phyloP scores from a whole-genome alignment of 495 filamentous ascomycete species.

The Cercophora sp. region DNA sequence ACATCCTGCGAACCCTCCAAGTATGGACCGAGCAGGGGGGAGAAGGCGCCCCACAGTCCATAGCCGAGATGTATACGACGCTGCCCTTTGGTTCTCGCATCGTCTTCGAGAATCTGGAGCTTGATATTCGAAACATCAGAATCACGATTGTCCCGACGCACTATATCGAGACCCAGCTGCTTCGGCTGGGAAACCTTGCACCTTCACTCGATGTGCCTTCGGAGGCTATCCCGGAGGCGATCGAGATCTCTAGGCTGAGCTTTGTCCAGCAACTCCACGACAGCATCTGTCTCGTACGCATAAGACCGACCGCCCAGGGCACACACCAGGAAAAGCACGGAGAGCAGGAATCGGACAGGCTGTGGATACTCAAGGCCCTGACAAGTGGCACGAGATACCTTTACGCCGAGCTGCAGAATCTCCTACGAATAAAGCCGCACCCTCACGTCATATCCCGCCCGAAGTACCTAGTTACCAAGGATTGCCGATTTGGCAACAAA shows the following conservation, averaged over 20 bases:
- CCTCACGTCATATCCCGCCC: constrained; percentile 40
- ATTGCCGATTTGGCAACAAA: constrained; percentile 43
- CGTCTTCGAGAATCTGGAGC: constrained; percentile 39
- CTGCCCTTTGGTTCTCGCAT: constrained; percentile 47
- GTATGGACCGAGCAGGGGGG: constrained; percentile 30
- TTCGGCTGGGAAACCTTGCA: constrained; percentile 26
- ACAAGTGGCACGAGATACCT: constrained; percentile 46
- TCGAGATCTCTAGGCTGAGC: constrained; percentile 39
- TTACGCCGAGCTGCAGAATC: constrained; percentile 44
- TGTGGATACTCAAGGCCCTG: constrained; percentile 48
- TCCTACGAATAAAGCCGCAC: constrained; percentile 40
- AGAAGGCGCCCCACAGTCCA: not conserved
- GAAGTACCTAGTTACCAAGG: constrained; percentile 42
- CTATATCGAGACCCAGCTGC: constrained; percentile 39
- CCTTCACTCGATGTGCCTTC: constrained; percentile 26
- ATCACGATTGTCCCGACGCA: constrained; percentile 38
- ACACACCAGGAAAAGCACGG: not conserved
- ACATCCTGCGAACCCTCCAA: constrained; percentile 44
- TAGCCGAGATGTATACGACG: constrained; percentile 21
- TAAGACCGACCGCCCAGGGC: constrained; percentile 11
- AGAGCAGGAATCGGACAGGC: constrained; percentile 2
- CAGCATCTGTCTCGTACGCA: constrained; percentile 42
- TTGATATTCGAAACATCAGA: constrained; percentile 34
- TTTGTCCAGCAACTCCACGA: constrained; percentile 43
- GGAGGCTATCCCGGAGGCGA: constrained; percentile 26